Base-by-base conservation (phyloP, 2,329 filamentous ascomycete genomes). In the Pseudogymnoascus sp. region DNA sequence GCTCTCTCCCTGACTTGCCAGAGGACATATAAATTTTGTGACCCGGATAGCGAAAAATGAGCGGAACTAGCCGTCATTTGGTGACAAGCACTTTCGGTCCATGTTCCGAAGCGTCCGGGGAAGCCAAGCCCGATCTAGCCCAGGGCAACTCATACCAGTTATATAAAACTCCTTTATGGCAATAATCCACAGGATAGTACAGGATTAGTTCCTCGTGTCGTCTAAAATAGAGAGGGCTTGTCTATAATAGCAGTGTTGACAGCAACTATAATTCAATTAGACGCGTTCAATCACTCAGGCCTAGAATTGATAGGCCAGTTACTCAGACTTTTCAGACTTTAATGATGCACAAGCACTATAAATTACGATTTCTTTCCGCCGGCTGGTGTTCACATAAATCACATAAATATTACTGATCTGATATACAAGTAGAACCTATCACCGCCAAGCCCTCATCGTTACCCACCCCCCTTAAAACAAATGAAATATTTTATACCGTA, bases 401-500 rank as follows among this genome's bases (percentile, higher is more conserved):
- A 56, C 47, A 56, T 56, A 56, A 56, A 56, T 56, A 56, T 56
- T 56, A 56, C 47, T 56, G 47, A 56, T 56, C 47, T 56, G 47
- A 56, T 56, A 56, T 56, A 56, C 47, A 56, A 56, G 47, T 56
- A 6, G 47, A 56, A 56, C 47, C 47, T 31, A 33, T 56, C 47
- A 56, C 47, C 47, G 25, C 47, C 47, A 33, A 53, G 16, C 8
- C 47, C 47, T 18, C 47, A 18, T 56, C 47, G 47, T 56, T 56
- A 56, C 47, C 44, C 11, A 21, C 1, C n/a, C 37, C 44, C n/a
- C n/a, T 18, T 47, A 12, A 31, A 31, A 56, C 47, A 56, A 56
- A 56, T 18, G 47, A 56, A 56, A 56, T 7, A 31, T 56, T 56
- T 56, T 56, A 56, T 56, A 56, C n/a, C 25, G 73, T 75, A 28